Percentiles rank a stretch among this genome's conserved stretches.
These are phyloP conservation scores for Coemansia sp. DNA, from an alignment of 192 early-diverging fungal species.

Conservation along the genomic window DNA sequence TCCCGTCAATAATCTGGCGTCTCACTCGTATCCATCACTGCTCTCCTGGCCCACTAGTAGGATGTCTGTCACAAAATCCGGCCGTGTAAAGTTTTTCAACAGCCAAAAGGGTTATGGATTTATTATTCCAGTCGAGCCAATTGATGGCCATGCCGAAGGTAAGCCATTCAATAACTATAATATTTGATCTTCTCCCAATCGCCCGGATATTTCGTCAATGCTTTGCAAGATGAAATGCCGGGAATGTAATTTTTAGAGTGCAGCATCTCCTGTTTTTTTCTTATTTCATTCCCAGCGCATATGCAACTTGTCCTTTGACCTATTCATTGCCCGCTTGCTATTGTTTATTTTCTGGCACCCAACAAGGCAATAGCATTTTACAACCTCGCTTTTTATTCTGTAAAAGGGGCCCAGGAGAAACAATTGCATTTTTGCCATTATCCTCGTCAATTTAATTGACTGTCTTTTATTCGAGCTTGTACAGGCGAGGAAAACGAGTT, in stretches of 20 bases:
- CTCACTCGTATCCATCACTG: constrained; percentile 2
- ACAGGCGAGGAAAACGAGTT: constrained; percentile 1
- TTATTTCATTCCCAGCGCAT: neutral
- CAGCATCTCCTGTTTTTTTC: neutral
- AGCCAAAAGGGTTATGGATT: constrained; percentile 87
- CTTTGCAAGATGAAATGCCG: neutral
- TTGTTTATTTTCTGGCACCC: neutral
- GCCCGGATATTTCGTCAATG: constrained; percentile 1
- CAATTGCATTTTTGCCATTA: neutral
- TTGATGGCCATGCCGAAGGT: constrained; percentile 73
- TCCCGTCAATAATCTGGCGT: neutral
- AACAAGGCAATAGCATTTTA: too few relatives aligned
- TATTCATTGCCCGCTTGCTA: neutral
- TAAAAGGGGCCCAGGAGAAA: neutral
- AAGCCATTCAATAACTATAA: constrained; percentile 13
- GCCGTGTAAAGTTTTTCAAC: constrained; percentile 83
- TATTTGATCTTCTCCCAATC: neutral
- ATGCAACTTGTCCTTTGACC: neutral
- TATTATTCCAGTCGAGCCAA: constrained; percentile 71
- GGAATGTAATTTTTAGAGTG: neutral
- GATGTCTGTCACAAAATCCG: constrained; percentile 29
- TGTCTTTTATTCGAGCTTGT: neutral
- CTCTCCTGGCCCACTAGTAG: constrained; percentile 21
- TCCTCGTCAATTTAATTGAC: neutral
- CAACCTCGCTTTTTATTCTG: neutral